Conservation (phyloP, 768 basidiomycete species). For the Sutorius australiensis region DNA sequence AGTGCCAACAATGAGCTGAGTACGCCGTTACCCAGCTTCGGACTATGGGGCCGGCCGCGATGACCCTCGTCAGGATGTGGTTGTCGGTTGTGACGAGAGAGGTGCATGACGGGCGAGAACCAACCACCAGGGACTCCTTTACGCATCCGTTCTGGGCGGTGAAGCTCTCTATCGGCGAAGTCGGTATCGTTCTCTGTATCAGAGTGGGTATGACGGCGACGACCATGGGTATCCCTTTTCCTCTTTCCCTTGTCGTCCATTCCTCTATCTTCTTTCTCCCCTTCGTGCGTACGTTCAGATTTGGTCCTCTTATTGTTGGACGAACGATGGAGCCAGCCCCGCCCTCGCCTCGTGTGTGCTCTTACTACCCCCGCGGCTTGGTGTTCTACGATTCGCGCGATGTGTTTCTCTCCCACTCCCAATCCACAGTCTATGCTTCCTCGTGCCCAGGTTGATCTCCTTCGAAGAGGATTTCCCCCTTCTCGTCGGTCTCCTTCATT, state of each 20-base stretch:
- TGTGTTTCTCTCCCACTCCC: constrained; percentile 11
- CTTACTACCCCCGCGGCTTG: constrained; percentile 43
- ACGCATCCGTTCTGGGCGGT: constrained; percentile 8
- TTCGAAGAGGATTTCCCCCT: constrained; percentile 3
- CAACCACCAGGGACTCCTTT: constrained; percentile 19
- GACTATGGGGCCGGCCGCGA: constrained; percentile 3
- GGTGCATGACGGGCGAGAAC: constrained; percentile 8
- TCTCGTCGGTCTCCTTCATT: not conserved
- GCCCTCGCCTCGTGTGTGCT: constrained; percentile 38
- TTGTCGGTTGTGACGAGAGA: not conserved
- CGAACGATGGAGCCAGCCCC: constrained; percentile 17
- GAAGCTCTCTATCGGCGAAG: not conserved
- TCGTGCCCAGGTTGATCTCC: constrained; percentile 17
- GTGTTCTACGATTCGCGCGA: constrained; percentile 30
- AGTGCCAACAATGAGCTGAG: constrained; percentile 63
- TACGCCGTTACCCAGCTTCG: constrained; percentile 45
- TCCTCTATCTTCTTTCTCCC: not conserved
- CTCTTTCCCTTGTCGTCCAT: constrained; percentile 11
- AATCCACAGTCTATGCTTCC: constrained; percentile 2
- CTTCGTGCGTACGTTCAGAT: not conserved
- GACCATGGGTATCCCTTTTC: not conserved
- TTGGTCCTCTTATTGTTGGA: not conserved
- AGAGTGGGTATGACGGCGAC: constrained; percentile 5
- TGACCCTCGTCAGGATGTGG: constrained; percentile 5
- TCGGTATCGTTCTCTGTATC: constrained; percentile 9